Evolutionary conservation across 164 flowering plant species (phyloP).

Genomic region (Magnolia kwangsiensis): DNA sequence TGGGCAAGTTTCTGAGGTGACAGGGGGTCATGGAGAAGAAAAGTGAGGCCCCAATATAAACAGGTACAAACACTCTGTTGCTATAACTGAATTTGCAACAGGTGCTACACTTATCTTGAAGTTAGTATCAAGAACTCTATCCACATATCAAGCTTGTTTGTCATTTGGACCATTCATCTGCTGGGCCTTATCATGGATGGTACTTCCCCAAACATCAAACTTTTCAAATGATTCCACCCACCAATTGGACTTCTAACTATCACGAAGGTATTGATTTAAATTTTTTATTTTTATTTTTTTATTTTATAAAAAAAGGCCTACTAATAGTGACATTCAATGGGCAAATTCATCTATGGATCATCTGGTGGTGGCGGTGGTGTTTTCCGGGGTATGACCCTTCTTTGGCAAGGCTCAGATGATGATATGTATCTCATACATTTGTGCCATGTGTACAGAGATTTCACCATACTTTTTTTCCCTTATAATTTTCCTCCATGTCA

Average conservation of each 20-base stretch:
- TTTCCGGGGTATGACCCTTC: not conserved
- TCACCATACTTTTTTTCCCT: not conserved
- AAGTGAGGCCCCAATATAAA: not conserved
- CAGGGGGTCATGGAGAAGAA: conserved; percentile 27
- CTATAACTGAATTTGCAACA: not conserved
- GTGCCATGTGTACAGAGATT: not conserved
- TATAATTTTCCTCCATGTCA: too few species aligned
- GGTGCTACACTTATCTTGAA: too few species aligned
- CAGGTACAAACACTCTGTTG: not conserved
- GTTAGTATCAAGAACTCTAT: too few species aligned
- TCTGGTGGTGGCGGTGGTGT: too few species aligned
- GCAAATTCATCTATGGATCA: too few species aligned
- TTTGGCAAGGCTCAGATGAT: not conserved
- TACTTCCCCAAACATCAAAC: not conserved
- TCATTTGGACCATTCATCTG: not conserved
- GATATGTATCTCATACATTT: not conserved
- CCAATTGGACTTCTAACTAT: too few species aligned
- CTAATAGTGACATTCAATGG: too few species aligned
- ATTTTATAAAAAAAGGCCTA: too few species aligned
- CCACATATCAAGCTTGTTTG: too few species aligned
- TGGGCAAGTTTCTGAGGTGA: conserved; percentile 26
- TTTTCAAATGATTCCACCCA: not conserved
- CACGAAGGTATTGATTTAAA: too few species aligned
- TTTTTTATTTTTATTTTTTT: too few species aligned
- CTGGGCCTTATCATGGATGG: not conserved